A percentile compares a stretch with the other conserved stretches of the same genome.
Evolutionary conservation across 192 early-diverging fungal genomes (phyloP).

Genomic region (Entomortierella beljakovae): DNA sequence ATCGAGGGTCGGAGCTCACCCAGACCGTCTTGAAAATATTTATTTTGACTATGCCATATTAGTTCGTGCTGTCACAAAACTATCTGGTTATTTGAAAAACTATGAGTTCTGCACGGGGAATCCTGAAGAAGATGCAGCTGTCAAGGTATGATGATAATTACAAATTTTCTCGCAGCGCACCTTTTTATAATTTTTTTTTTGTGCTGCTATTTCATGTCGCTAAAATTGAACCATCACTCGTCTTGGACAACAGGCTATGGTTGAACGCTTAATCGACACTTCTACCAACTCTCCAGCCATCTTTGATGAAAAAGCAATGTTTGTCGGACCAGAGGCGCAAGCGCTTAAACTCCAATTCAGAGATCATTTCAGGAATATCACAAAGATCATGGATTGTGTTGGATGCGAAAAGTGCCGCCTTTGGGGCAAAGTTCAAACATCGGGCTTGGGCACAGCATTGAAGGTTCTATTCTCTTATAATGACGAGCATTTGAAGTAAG

Average conservation of each 20-base stretch:
- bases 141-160: constrained; percentile 47
- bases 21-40: constrained; percentile 93
- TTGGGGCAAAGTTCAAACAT: constrained; percentile 96
- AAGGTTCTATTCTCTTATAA: constrained; percentile 93
- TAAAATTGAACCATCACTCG: too few species aligned
- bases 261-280: constrained; percentile 66
- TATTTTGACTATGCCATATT: constrained; percentile 93
- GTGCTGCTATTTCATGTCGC: too few species aligned
- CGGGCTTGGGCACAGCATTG: constrained; percentile 92
- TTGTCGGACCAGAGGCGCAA: constrained; percentile 74
- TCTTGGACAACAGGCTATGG: constrained; percentile 55
- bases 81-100: constrained; percentile 74
- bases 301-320: constrained; percentile 92
- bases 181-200: too few species aligned
- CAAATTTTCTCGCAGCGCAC: too few species aligned
- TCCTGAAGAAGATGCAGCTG: constrained; percentile 62
- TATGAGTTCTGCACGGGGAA: constrained; percentile 82
- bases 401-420: constrained; percentile 97
- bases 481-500: constrained; percentile 71
- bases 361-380: constrained; percentile 93
- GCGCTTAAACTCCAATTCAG: constrained; percentile 87
- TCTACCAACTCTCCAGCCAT: constrained; percentile 70
- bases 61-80: constrained; percentile 86
- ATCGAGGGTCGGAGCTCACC: constrained; percentile 84
- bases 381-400: constrained; percentile 97